Percentiles rank a stretch among this genome's conserved stretches.
These are phyloP conservation scores for Claviceps sp. DNA, from an alignment of 2,329 filamentous ascomycete genomes.

Conservation along the genomic window DNA sequence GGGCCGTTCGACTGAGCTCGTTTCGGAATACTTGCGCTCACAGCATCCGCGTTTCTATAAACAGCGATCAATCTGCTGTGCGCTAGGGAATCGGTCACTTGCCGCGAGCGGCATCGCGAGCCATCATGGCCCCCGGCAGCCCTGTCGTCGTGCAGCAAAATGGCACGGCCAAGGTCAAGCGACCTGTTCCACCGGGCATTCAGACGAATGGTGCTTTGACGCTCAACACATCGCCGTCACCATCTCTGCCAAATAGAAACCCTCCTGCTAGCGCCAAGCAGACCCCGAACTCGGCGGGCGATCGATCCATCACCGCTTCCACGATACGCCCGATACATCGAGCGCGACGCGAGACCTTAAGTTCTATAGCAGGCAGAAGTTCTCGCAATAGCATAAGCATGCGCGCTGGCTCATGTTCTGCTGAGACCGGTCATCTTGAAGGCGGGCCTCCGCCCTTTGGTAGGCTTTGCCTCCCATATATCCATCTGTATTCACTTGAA, in stretches of 20 bases:
- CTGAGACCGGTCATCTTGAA: slow-evolving; percentile 25
- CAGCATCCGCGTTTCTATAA: background rate
- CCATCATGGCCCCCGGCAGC: slow-evolving; percentile 43
- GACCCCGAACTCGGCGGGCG: slow-evolving; percentile 20
- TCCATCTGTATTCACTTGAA: background rate
- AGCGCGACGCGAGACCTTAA: slow-evolving; percentile 41
- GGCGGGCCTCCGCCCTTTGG: slow-evolving; percentile 39
- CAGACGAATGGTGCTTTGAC: slow-evolving; percentile 50
- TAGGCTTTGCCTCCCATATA: slow-evolving; percentile 15
- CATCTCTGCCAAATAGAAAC: slow-evolving; percentile 43
- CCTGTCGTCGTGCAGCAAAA: slow-evolving; percentile 29
- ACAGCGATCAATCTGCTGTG: slow-evolving; percentile 1
- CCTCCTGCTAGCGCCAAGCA: slow-evolving; percentile 31
- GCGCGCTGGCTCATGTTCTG: slow-evolving; percentile 32
- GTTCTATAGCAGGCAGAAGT: slow-evolving; percentile 29
- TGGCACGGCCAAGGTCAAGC: slow-evolving; percentile 49
- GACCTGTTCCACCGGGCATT: slow-evolving; percentile 50
- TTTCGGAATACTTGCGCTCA: slow-evolving; percentile 6
- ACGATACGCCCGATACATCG: slow-evolving; percentile 40
- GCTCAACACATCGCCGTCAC: slow-evolving; percentile 46
- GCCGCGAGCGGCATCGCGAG: slow-evolving; percentile 7
- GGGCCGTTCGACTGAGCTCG: background rate
- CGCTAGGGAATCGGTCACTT: background rate
- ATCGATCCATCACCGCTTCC: slow-evolving; percentile 25
- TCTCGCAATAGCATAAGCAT: slow-evolving; percentile 38